Evolutionary conservation across 2,329 filamentous ascomycete genomes (phyloP).

Genomic region (Coniochaeta prunicola): DNA sequence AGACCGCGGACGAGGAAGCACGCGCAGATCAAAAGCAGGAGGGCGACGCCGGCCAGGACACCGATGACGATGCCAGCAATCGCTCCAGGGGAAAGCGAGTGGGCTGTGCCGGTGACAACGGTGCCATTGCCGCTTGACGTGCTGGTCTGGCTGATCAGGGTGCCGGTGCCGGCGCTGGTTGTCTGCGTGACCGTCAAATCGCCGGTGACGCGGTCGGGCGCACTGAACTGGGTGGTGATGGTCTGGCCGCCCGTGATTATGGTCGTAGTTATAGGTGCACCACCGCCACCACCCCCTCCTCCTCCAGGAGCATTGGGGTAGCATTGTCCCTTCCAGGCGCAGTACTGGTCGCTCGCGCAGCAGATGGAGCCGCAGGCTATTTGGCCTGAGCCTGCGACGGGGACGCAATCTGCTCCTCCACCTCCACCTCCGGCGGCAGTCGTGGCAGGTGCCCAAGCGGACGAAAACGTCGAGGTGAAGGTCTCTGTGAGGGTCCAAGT

Average conservation of each 20-base stretch:
- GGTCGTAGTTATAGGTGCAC: constrained; percentile 10
- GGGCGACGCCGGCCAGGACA: constrained; percentile 55
- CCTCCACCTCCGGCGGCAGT: constrained; percentile 19
- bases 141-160: constrained; percentile 37
- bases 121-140: constrained; percentile 29
- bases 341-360: constrained; percentile 64
- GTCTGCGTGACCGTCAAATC: constrained; percentile 39
- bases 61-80: constrained; percentile 80
- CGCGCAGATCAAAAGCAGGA: constrained; percentile 66
- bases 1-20: constrained; percentile 62
- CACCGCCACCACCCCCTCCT: constrained; percentile 17
- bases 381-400: constrained; percentile 40
- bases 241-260: constrained; percentile 36
- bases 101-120: constrained; percentile 32
- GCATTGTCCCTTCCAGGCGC: constrained; percentile 52
- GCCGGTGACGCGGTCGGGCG: constrained; percentile 44
- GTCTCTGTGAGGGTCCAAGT: constrained; percentile 56
- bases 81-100: constrained; percentile 57
- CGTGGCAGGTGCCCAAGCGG: constrained; percentile 37
- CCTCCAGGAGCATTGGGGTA: constrained; percentile 33
- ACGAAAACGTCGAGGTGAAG: constrained; percentile 52
- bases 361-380: constrained; percentile 61
- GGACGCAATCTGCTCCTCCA: constrained; percentile 40
- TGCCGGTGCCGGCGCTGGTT: constrained; percentile 44
- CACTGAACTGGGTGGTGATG: constrained; percentile 48